Conservation (phyloP, 495 filamentous ascomycete species). For the Penicillium cosmopolitanum region DNA sequence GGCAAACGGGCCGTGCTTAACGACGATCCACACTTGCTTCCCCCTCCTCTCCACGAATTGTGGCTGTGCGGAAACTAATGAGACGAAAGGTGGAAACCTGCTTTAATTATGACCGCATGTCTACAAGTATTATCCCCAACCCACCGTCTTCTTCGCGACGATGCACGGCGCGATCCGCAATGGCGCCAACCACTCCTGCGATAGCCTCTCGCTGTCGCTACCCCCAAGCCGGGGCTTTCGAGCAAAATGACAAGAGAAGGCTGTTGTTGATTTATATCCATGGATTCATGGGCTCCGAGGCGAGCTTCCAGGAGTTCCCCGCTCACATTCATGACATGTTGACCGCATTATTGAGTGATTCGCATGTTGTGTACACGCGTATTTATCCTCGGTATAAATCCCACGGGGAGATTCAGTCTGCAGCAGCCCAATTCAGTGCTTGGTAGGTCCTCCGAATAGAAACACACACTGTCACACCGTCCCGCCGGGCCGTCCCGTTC, state of each 20-base stretch:
- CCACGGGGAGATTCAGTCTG: conserved; percentile 71
- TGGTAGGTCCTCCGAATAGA: conserved; percentile 59
- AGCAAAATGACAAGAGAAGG: conserved; percentile 44
- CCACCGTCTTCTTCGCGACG: background rate
- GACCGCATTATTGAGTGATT: conserved; percentile 66
- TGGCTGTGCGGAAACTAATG: conserved; percentile 11
- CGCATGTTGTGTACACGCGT: conserved; percentile 83
- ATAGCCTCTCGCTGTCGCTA: conserved; percentile 28
- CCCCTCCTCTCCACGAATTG: conserved; percentile 1
- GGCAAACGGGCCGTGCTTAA: conserved; percentile 22
- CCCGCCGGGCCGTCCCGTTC: background rate
- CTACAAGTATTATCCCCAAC: background rate
- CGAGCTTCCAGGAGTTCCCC: conserved; percentile 85
- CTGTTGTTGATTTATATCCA: conserved; percentile 86
- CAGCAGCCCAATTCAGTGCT: conserved; percentile 76
- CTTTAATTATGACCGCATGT: conserved; percentile 8
- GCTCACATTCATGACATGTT: conserved; percentile 83
- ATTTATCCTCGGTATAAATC: conserved; percentile 92
- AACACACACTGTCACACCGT: background rate
- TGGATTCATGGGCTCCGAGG: conserved; percentile 91
- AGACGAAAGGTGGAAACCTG: conserved; percentile 11
- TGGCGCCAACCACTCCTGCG: conserved; percentile 8
- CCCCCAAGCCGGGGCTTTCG: conserved; percentile 15
- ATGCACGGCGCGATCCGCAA: conserved; percentile 11
- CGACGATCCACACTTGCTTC: conserved; percentile 2